Evolutionary conservation across 345 rosid species (phyloP), one percentile per base, ranked within the genome.

Genomic region (Cardamine occulta): DNA sequence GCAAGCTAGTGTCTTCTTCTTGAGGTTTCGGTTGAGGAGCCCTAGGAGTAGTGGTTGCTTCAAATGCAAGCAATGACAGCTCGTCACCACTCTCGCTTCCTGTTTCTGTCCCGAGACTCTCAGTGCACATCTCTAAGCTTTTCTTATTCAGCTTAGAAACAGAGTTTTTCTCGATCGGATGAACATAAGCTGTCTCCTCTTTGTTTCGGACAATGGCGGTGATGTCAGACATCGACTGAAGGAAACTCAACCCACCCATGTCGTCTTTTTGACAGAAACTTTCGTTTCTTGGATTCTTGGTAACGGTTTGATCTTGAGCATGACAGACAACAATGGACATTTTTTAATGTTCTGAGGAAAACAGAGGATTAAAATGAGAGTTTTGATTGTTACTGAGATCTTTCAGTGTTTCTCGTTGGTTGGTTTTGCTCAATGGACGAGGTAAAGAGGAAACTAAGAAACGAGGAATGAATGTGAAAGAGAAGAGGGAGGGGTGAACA

Each of bases 51-150:
- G 34, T 66, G 3, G 31, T 59, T 45, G 56, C 73, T 77, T 84
- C 81, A 12, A 71, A 8, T 6, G 77, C 77, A 79, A 80, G 70
- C 47, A 76, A 79, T 52, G 79, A 72, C 5, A 84, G 66, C 15
- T 84, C 82, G 68, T 83, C 86, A 13, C 74, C 70, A 76, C 42
- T 78, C 8, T 79, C 86, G 54, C 83, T 88, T 2, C 99, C 99
- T 2, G 88, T 90, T 82, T 95, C 99, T 39, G 89, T 82, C 6
- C 98, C 98, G 2, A 95, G 80, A 47, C 85, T 89, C 80, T 95
- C 99, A 11, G 99, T 95, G 77, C 99, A 95, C 86, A 92, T 86
- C 79, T 88, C 89, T 48, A 95, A 83, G 85, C 97, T 89, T 80
- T 83, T 87, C 42, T 79, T 83, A 52, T 85, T 88, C 1, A 94